These are phyloP conservation scores for Russula sp. DNA, from an alignment of 768 basidiomycete species.

Conservation along the genomic window DNA sequence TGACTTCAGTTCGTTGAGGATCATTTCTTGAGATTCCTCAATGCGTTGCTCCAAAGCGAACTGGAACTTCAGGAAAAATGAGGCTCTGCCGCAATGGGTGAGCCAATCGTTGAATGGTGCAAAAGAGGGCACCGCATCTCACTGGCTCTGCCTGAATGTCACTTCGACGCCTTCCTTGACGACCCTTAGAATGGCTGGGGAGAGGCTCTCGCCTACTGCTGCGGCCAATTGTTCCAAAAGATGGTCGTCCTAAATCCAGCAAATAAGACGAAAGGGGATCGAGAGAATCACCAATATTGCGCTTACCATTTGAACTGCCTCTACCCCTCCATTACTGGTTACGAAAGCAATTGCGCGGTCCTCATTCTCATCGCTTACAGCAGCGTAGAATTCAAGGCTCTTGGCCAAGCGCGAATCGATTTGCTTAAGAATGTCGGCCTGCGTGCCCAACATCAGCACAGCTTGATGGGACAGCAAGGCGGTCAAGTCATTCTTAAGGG, in stretches of 20 bases:
- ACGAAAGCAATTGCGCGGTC: conserved; percentile 16
- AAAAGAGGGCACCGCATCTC: background rate
- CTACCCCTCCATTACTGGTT: conserved; percentile 19
- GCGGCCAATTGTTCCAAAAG: conserved; percentile 18
- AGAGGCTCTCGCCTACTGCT: conserved; percentile 18
- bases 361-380: conserved; percentile 2
- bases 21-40: conserved; percentile 23
- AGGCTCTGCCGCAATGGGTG: conserved; percentile 6
- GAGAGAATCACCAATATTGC: background rate
- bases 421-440: conserved; percentile 14
- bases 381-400: conserved; percentile 2
- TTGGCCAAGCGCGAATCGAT: conserved; percentile 13
- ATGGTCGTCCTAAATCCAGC: conserved; percentile 5
- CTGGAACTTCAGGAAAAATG: conserved; percentile 24
- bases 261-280: background rate
- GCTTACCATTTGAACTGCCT: conserved; percentile 16
- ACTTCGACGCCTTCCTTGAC: conserved; percentile 14
- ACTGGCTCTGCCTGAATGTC: conserved; percentile 22
- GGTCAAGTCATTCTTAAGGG: conserved; percentile 14
- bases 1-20: conserved; percentile 25
- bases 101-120: background rate
- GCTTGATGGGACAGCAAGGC: conserved; percentile 20
- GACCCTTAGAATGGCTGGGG: conserved; percentile 6
- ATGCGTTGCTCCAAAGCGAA: conserved; percentile 23
- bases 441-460: conserved; percentile 10